Percentiles rank a stretch among this genome's conserved stretches.
These are phyloP conservation scores for Daldinia sp. DNA, from an alignment of 2,329 filamentous ascomycete species.

Conservation along the genomic window DNA sequence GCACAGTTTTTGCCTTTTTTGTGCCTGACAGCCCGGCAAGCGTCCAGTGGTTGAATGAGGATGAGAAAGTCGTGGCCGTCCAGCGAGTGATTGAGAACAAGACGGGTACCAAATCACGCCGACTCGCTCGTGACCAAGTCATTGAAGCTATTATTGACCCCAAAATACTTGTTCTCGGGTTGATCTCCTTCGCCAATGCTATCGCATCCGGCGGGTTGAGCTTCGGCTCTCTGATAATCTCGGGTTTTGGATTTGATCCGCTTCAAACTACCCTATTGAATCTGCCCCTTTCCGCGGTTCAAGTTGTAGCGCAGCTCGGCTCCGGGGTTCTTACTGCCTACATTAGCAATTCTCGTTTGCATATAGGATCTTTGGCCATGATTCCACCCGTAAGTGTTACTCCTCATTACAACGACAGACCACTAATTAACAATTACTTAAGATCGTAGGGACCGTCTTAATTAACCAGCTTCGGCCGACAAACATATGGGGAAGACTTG, in stretches of 20 bases:
- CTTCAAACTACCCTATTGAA: constrained; percentile 41
- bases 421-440: background rate
- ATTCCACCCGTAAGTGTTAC: constrained; percentile 40
- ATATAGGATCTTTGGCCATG: constrained; percentile 45
- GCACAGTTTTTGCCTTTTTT: constrained; percentile 28
- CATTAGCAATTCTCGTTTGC: constrained; percentile 41
- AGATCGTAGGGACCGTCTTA: constrained; percentile 46
- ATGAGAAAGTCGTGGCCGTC: constrained; percentile 42
- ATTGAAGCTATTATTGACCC: constrained; percentile 40
- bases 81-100: constrained; percentile 44
- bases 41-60: constrained; percentile 36
- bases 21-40: constrained; percentile 36
- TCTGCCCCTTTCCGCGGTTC: constrained; percentile 39
- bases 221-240: constrained; percentile 42
- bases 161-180: constrained; percentile 40
- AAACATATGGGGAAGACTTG: constrained; percentile 46
- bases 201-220: constrained; percentile 40
- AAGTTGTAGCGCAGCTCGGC: constrained; percentile 38
- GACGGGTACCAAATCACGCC: constrained; percentile 42
- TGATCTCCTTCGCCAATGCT: constrained; percentile 42
- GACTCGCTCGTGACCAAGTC: constrained; percentile 36
- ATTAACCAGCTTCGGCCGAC: constrained; percentile 43
- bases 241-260: constrained; percentile 41
- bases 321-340: constrained; percentile 35
- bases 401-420: background rate